phyloP scores from a whole-genome alignment of 1,139 yeast species.

The Pneumocystis sp. region DNA sequence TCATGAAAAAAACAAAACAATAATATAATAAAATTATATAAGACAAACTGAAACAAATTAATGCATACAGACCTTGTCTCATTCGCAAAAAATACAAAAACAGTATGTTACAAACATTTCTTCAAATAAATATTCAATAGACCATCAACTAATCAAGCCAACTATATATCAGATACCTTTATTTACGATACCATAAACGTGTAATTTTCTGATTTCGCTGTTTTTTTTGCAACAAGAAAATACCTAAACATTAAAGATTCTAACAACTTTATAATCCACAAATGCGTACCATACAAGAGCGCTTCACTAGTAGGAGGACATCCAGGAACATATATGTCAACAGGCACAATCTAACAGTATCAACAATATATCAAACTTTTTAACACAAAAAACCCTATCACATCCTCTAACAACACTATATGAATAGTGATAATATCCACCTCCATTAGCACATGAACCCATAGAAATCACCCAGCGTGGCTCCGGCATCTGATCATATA shows the following conservation, averaged over 20 bases:
- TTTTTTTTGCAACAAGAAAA: neutral
- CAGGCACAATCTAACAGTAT: slow-evolving; percentile 43
- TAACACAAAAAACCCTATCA: slow-evolving; percentile 33
- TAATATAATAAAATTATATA: neutral
- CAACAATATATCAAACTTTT: neutral
- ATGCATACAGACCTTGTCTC: neutral
- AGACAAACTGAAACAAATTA: neutral
- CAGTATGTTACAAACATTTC: neutral
- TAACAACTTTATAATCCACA: slow-evolving; percentile 79
- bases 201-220: neutral
- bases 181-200: neutral
- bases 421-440: slow-evolving; percentile 84
- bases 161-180: neutral
- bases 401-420: slow-evolving; percentile 84
- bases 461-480: slow-evolving; percentile 82
- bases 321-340: slow-evolving; percentile 83
- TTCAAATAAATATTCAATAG: neutral
- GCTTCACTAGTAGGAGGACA: slow-evolving; percentile 91
- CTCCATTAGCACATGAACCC: slow-evolving; percentile 94
- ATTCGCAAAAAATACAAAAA: neutral
- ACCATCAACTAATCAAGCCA: neutral
- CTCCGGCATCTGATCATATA: slow-evolving; percentile 87
- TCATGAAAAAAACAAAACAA: neutral
- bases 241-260: slow-evolving; percentile 54
- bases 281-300: slow-evolving; percentile 78